Base-by-base conservation (phyloP, 2,329 filamentous ascomycete species). In the Stemphylium vesicarium region DNA sequence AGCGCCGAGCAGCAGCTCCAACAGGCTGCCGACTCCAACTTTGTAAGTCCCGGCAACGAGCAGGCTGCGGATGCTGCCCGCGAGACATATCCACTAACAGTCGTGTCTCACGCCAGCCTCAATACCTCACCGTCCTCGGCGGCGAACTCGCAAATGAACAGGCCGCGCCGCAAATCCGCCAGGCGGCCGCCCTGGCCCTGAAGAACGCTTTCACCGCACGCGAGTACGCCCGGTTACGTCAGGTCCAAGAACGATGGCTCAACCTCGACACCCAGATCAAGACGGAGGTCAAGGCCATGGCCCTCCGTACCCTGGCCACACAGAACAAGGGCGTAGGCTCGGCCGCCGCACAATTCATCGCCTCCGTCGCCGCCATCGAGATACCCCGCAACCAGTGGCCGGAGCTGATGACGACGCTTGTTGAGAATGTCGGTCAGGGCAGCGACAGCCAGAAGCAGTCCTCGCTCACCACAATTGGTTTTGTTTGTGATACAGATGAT, bases 161-260 rank as follows among this genome's bases (percentile, higher is more conserved):
- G 67, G 88, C 90, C 65, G 84, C 90, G 74, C 85, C 90, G 63
- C 86, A 91, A 74, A 95, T 97, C 75, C 90, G 95, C 84, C 90
- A 91, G 68, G 94, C 95, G 67, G 95, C 95, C 70, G 95, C 93
- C 86, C 86, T 99, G 69, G 94, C 95, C 68, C 84, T 99, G 73
- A 99, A 99, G 82, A 99, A 99, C 84, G 90, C 95, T 71, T 98
- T 99, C 82, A 92, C 91, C 73, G 91, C 93, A 72, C 90, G 95
- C 83, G 95, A 99, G 79, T 88, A 88, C 72, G 82, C 87, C 71
- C 89, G 92, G 74, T 88, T 96, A 79, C 89, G 91, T 74, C 90
- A 96, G 76, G 86, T 98, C 54, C 95, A 98, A 81, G 85, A 87
- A 73, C 92, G 96, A 88, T 99, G 95, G 95, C 82, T 95, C 60